phyloP scores from a whole-genome alignment of 768 basidiomycete species.

The Boletus tylopilopsis region DNA sequence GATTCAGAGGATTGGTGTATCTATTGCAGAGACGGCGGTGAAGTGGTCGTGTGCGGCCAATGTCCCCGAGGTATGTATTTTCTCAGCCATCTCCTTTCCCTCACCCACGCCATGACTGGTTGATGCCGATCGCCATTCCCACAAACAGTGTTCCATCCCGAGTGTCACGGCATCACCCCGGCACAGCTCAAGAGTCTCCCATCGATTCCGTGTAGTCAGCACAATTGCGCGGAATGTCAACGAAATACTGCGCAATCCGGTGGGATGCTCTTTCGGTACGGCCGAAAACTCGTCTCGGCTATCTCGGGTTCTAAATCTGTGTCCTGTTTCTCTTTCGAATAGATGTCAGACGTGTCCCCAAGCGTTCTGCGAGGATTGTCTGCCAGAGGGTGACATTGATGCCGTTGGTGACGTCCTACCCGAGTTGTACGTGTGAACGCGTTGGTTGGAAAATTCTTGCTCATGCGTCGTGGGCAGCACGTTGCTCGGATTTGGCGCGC shows the following conservation, averaged over 20 bases:
- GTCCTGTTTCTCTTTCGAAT: background rate
- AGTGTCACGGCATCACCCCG: slow-evolving; percentile 41
- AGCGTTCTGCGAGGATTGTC: slow-evolving; percentile 61
- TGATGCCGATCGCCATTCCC: background rate
- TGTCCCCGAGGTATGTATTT: slow-evolving; percentile 52
- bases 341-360: slow-evolving; percentile 59
- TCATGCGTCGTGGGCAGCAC: slow-evolving; percentile 29
- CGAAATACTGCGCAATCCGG: slow-evolving; percentile 46
- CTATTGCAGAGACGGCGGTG: slow-evolving; percentile 56
- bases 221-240: slow-evolving; percentile 43
- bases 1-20: slow-evolving; percentile 60
- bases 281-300: background rate
- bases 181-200: slow-evolving; percentile 27
- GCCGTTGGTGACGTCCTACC: slow-evolving; percentile 53
- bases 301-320: slow-evolving; percentile 3
- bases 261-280: slow-evolving; percentile 57
- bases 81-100: background rate
- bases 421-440: slow-evolving; percentile 46
- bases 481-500: slow-evolving; percentile 38
- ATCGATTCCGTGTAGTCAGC: slow-evolving; percentile 44
- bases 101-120: slow-evolving; percentile 1
- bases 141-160: slow-evolving; percentile 48
- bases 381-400: slow-evolving; percentile 47
- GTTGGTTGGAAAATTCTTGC: background rate
- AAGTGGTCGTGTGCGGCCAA: slow-evolving; percentile 41